Base-by-base conservation (phyloP, 2,329 filamentous ascomycete species). In the Colletotrichum sp. region DNA sequence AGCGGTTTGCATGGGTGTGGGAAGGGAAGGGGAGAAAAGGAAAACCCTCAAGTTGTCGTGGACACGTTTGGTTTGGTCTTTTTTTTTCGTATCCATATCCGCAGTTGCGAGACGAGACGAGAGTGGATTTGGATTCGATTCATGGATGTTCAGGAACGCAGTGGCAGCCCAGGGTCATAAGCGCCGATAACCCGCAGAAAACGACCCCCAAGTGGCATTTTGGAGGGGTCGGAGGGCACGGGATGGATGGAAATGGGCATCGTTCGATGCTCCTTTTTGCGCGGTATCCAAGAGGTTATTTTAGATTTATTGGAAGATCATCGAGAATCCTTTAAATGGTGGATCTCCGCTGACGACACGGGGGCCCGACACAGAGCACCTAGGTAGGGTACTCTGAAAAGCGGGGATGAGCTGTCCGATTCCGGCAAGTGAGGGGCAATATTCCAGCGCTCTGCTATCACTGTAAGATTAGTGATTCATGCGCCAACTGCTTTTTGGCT, bases 241-340 rank as follows among this genome's bases (percentile, higher is more conserved):
- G 70, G 55, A 64, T 28, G 55, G 44, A 65, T n/a, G 39, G 39
- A 49, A 73, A 76, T 69, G 64, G 32, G 26, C 64, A 69, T 73
- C 69, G 59, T 73, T 76, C 57, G 55, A 69, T 39, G 28, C 39
- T 76, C 44, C 32, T 60, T 72, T 64, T 64, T 44, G 44, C 39
- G 34, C 44, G 57, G 26, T 64, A 39, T 73, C 73, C 70, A 73
- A 72, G 69, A 69, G 63, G 70, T 69, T 73, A 76, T 73, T 69
- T 65, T 76, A 52, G 64, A 73, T 69, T 73, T 72, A 76, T 76
- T 76, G 70, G 69, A 60, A 72, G 57, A 76, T 76, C 73, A 76
- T 52, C 70, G 73, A 69, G 49, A 66, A 76, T 49, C 73, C 28
- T 57, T 68, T 62, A 64, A 52, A 63, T 21, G 63, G 73, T 76